Evolutionary conservation across 1,284 basidiomycete genomes (phyloP).

Genomic region (Volvariella surrecta): DNA sequence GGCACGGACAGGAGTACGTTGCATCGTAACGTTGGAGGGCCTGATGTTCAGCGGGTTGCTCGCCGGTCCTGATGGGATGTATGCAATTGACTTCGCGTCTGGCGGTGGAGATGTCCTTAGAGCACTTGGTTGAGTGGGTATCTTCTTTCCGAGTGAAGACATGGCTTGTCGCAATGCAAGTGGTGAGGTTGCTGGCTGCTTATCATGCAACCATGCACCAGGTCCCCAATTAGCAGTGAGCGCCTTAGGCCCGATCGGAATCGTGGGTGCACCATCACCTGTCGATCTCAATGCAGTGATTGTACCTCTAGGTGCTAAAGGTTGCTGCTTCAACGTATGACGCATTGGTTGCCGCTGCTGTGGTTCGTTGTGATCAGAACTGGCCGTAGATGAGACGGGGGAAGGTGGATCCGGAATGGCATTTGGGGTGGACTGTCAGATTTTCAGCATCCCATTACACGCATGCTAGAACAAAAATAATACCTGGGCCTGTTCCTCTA

Average conservation of each 20-base stretch:
- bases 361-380: not conserved
- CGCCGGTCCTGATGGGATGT: slow-evolving; percentile 29
- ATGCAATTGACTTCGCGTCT: slow-evolving; percentile 27
- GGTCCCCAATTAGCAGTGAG: no score
- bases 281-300: not conserved
- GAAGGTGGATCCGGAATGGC: not conserved
- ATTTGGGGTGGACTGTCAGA: no score
- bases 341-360: not conserved
- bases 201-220: no score
- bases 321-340: not conserved
- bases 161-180: not conserved
- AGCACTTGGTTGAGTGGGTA: slow-evolving; percentile 1
- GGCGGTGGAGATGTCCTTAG: slow-evolving; percentile 21
- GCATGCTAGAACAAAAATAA: no score
- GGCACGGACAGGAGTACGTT: slow-evolving; percentile 4
- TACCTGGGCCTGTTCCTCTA: no score
- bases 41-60: slow-evolving; percentile 44
- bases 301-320: not conserved
- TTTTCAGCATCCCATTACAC: no score
- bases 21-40: slow-evolving; percentile 23
- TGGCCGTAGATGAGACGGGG: not conserved
- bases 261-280: not conserved
- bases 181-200: not conserved
- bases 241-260: no score
- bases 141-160: not conserved